Evolutionary conservation across 1,284 basidiomycete species (phyloP).

Genomic region (Hemileia vastatrix): DNA sequence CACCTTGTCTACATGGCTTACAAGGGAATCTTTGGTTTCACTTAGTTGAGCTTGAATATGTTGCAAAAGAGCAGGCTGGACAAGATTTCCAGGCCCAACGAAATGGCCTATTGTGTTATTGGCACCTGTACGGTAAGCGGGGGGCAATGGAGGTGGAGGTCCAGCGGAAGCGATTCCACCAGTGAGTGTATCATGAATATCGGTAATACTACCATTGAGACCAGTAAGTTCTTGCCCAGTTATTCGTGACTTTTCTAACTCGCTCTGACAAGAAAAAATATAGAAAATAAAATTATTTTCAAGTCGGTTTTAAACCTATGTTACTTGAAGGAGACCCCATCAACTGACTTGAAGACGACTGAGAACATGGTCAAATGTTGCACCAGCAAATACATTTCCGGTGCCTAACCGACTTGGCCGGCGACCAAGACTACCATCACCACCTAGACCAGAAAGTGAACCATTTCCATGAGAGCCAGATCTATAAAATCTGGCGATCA

Average conservation of each 20-base stretch:
- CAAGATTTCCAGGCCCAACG: constrained; percentile 11
- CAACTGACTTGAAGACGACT: constrained; percentile 47
- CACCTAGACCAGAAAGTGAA: constrained; percentile 4
- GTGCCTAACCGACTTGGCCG: constrained; percentile 38
- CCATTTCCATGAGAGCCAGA: not conserved
- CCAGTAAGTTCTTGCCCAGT: constrained; percentile 79
- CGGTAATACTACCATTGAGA: constrained; percentile 70
- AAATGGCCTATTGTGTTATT: not conserved
- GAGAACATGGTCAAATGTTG: constrained; percentile 50
- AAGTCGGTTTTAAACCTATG: not conserved
- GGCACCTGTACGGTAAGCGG: constrained; percentile 37
- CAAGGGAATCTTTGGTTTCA: constrained; percentile 72
- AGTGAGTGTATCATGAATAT: constrained; percentile 84
- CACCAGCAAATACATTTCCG: constrained; percentile 45
- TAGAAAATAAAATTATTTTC: not conserved
- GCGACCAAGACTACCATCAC: constrained; percentile 15
- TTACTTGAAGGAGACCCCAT: not conserved
- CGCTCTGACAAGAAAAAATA: constrained; percentile 66
- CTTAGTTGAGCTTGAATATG: constrained; percentile 70
- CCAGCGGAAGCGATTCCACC: constrained; percentile 67
- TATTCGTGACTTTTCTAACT: constrained; percentile 86
- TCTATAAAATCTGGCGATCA: not conserved
- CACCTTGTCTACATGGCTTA: constrained; percentile 74
- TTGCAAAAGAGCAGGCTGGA: constrained; percentile 27
- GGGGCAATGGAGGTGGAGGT: constrained; percentile 46